phyloP scores from a whole-genome alignment of 805 yeast genomes.

The Pichia phayaonensis region DNA sequence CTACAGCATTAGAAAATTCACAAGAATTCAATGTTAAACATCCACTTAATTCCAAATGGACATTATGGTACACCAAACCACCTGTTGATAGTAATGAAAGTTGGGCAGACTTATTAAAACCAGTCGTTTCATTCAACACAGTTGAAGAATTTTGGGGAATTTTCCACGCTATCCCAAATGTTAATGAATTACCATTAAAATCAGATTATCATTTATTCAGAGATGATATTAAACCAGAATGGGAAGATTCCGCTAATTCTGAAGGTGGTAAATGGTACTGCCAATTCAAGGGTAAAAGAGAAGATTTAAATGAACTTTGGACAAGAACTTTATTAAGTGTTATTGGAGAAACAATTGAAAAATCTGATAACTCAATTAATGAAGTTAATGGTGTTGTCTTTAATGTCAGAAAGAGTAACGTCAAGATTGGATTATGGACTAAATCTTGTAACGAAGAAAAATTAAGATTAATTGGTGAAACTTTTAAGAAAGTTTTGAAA shows the following conservation, averaged over 20 bases:
- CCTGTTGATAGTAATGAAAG: slow-evolving; percentile 68
- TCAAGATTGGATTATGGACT: slow-evolving; percentile 91
- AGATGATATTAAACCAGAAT: slow-evolving; percentile 92
- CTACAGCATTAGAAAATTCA: slow-evolving; percentile 50
- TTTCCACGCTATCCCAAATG: slow-evolving; percentile 86
- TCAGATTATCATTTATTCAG: slow-evolving; percentile 95
- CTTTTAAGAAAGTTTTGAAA: slow-evolving; percentile 78
- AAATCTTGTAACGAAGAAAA: slow-evolving; percentile 59
- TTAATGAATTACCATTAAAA: slow-evolving; percentile 81
- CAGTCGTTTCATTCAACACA: slow-evolving; percentile 85
- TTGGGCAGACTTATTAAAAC: slow-evolving; percentile 89
- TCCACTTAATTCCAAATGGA: slow-evolving; percentile 87
- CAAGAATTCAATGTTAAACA: slow-evolving; percentile 72
- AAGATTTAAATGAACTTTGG: slow-evolving; percentile 85
- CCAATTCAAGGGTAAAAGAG: slow-evolving; percentile 54
- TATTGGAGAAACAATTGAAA: slow-evolving; percentile 91
- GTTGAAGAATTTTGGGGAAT: slow-evolving; percentile 99
- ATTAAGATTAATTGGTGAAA: slow-evolving; percentile 71
- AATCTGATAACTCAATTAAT: slow-evolving; percentile 42
- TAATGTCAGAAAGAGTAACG: slow-evolving; percentile 74
- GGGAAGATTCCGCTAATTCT: slow-evolving; percentile 89
- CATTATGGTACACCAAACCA: slow-evolving; percentile 97
- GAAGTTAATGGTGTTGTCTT: slow-evolving; percentile 93
- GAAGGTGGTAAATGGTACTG: slow-evolving; percentile 94
- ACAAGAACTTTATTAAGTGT: slow-evolving; percentile 79